Evolutionary conservation across 2,329 filamentous ascomycete species (phyloP).

Genomic region (Cucurbitaria berberidis): DNA sequence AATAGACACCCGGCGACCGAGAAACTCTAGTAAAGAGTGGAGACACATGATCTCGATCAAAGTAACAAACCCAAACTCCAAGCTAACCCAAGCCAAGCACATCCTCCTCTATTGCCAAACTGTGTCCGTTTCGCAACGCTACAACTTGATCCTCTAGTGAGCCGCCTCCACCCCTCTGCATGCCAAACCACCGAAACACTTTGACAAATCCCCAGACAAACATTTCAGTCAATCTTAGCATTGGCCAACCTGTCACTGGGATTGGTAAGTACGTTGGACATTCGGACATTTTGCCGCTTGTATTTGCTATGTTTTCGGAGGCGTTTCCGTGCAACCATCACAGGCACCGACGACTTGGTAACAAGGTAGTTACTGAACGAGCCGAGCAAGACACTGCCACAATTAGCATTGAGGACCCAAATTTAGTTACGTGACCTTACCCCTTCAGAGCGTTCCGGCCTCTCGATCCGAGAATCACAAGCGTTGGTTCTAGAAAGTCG

Average conservation of each 20-base stretch:
- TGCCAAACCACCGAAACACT: slow-evolving; percentile 28
- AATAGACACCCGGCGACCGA: slow-evolving; percentile 19
- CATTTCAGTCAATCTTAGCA: slow-evolving; percentile 72
- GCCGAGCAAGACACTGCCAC: slow-evolving; percentile 80
- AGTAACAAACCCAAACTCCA: slow-evolving; percentile 29
- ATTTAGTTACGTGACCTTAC: slow-evolving; percentile 58
- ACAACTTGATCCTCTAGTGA: slow-evolving; percentile 19
- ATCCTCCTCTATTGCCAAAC: slow-evolving; percentile 34
- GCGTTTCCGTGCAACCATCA: slow-evolving; percentile 96
- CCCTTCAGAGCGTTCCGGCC: slow-evolving; percentile 92
- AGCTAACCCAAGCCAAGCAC: slow-evolving; percentile 27
- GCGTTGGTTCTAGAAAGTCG: slow-evolving; percentile 85
- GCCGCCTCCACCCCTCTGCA: slow-evolving; percentile 9
- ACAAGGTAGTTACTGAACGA: slow-evolving; percentile 98
- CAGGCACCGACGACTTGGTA: slow-evolving; percentile 93
- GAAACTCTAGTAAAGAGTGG: slow-evolving; percentile 16
- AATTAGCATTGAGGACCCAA: slow-evolving; percentile 28
- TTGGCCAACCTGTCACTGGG: slow-evolving; percentile 70
- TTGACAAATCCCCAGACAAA: slow-evolving; percentile 44
- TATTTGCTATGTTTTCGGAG: slow-evolving; percentile 86
- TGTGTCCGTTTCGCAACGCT: slow-evolving; percentile 40
- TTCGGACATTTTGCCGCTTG: slow-evolving; percentile 70
- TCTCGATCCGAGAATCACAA: slow-evolving; percentile 91
- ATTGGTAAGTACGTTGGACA: slow-evolving; percentile 82
- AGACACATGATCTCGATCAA: slow-evolving; percentile 10